phyloP scores from a whole-genome alignment of 345 rosid genomes.

The Lepidium africanum region DNA sequence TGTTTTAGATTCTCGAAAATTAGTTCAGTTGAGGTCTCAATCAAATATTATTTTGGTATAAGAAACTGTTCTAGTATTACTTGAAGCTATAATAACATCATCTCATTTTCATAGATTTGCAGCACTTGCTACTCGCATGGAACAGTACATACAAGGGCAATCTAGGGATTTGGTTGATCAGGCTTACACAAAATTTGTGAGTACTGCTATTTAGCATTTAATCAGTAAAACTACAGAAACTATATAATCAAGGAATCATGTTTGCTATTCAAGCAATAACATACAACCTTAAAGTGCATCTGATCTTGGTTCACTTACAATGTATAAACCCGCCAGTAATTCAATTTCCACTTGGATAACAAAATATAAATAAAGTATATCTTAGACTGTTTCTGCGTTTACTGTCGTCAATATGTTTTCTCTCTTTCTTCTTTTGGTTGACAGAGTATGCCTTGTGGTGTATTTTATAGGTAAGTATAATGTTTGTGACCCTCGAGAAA shows the following conservation, averaged over 20 bases:
- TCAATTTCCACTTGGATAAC: background rate
- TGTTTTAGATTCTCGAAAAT: too few species aligned
- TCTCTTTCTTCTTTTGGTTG: background rate
- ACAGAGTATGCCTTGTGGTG: constrained; percentile 9
- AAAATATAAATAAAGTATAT: background rate
- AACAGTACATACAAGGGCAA: constrained; percentile 96
- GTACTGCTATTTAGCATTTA: constrained; percentile 22
- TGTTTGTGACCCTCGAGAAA: constrained; percentile 92
- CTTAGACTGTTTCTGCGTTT: background rate
- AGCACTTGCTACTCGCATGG: constrained; percentile 98
- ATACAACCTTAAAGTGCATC: background rate
- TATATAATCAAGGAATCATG: background rate
- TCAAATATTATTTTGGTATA: background rate
- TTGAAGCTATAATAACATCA: background rate
- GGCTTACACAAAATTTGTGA: constrained; percentile 91
- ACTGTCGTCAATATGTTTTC: background rate
- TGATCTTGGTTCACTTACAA: constrained; percentile 1
- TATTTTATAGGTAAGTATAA: constrained; percentile 73
- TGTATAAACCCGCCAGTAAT: background rate
- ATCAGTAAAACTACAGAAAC: background rate
- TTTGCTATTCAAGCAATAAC: background rate
- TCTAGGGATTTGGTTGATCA: constrained; percentile 98
- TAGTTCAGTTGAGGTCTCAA: too few species aligned
- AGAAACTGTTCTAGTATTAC: background rate
- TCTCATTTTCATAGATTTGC: constrained; percentile 58